phyloP scores from a whole-genome alignment of 805 yeast species.

The Kurtzmaniella fragi region DNA sequence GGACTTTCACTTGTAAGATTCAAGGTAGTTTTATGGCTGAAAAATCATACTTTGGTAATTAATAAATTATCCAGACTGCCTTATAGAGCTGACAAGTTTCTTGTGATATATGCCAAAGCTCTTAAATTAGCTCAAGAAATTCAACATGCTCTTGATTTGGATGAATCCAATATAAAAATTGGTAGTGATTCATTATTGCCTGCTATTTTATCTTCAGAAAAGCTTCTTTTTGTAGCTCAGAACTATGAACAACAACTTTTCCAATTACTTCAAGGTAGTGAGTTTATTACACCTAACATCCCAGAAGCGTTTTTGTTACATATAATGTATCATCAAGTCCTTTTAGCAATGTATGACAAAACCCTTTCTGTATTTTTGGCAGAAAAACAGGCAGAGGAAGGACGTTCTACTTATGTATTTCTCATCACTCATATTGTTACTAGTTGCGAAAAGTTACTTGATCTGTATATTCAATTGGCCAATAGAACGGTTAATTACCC shows the following conservation, averaged over 20 bases:
- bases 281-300: constrained; percentile 23
- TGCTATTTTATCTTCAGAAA: constrained; percentile 10
- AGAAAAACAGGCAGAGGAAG: background rate
- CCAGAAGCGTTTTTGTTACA: constrained; percentile 36
- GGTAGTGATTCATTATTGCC: background rate
- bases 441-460: constrained; percentile 42
- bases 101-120: constrained; percentile 41
- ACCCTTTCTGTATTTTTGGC: constrained; percentile 36
- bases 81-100: constrained; percentile 31
- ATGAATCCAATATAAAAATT: constrained; percentile 1
- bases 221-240: constrained; percentile 20
- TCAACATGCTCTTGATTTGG: constrained; percentile 34
- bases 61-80: constrained; percentile 9
- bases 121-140: constrained; percentile 49
- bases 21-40: constrained; percentile 45
- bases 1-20: constrained; percentile 49
- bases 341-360: constrained; percentile 49
- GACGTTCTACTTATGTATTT: background rate
- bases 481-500: constrained; percentile 39
- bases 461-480: constrained; percentile 35
- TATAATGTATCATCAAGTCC: constrained; percentile 45
- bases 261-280: constrained; percentile 35
- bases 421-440: constrained; percentile 29
- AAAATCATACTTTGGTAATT: constrained; percentile 34
- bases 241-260: constrained; percentile 38